Evolutionary conservation across 345 rosid species (phyloP).

Genomic region (Acer campestre): DNA sequence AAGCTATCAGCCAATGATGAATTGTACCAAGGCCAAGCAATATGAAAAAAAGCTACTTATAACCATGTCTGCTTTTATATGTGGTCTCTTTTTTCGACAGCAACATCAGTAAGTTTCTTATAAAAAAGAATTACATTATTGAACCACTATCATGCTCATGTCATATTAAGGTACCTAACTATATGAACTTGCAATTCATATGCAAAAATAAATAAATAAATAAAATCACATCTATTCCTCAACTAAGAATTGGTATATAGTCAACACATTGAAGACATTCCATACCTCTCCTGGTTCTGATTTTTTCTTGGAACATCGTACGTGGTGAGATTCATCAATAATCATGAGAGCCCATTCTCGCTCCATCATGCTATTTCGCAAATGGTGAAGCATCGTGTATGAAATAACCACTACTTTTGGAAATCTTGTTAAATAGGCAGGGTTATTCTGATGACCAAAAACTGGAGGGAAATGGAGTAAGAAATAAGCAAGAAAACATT

Average conservation of each 20-base stretch:
- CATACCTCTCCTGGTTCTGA: conserved; percentile 80
- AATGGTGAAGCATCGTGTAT: conserved; percentile 81
- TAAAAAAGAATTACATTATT: not conserved
- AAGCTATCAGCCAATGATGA: not conserved
- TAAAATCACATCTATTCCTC: not conserved
- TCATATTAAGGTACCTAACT: not conserved
- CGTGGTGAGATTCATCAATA: conserved; percentile 93
- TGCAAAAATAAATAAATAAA: not conserved
- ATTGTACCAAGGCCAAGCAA: not conserved
- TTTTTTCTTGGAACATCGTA: conserved; percentile 72
- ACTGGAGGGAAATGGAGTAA: conserved; percentile 47
- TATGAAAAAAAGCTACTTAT: not conserved
- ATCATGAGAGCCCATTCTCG: conserved; percentile 86
- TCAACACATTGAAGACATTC: conserved; percentile 1
- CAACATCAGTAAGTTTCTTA: not conserved
- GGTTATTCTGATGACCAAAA: conserved; percentile 83
- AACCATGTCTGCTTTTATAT: not conserved
- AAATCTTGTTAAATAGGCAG: conserved; percentile 59
- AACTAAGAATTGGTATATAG: not conserved
- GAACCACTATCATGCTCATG: not conserved
- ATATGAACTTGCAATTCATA: not conserved
- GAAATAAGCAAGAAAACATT: not conserved
- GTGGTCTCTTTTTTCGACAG: not conserved
- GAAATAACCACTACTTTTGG: conserved; percentile 93
- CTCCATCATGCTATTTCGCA: conserved; percentile 68